Evolutionary conservation across 805 yeast species (phyloP).

Genomic region (Metschnikowia gelsemii): DNA sequence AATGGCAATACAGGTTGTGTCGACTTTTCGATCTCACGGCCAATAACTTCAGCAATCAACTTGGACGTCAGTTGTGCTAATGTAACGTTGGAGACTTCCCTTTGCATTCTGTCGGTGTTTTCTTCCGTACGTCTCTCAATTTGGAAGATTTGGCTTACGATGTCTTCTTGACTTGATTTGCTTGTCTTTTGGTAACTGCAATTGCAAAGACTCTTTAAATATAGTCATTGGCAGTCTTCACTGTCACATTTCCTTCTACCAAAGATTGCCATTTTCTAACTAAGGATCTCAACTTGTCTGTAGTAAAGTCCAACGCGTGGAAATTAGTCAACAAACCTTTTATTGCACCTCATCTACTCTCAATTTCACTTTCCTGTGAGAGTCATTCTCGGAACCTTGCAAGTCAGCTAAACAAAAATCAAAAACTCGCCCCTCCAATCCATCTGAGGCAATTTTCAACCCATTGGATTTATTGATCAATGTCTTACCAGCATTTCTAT

Average conservation of each 20-base stretch:
- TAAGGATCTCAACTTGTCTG: constrained; percentile 95
- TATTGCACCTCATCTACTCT: constrained; percentile 99
- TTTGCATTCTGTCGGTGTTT: constrained; percentile 93
- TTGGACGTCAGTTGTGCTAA: constrained; percentile 95
- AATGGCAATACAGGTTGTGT: constrained; percentile 94
- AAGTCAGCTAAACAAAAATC: constrained; percentile 96
- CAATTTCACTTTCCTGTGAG: constrained; percentile 94
- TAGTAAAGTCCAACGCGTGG: constrained; percentile 98
- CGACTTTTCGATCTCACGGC: constrained; percentile 97
- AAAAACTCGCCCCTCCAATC: constrained; percentile 95
- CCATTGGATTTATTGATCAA: constrained; percentile 98
- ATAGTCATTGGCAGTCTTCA: constrained; percentile 97
- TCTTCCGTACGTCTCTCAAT: constrained; percentile 96
- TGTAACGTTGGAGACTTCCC: constrained; percentile 93
- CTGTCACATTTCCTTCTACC: constrained; percentile 97
- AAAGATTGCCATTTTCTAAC: constrained; percentile 99
- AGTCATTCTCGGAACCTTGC: constrained; percentile 98
- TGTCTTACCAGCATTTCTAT: constrained; percentile 98
- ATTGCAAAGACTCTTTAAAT: constrained; percentile 93
- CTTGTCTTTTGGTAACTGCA: constrained; percentile 98
- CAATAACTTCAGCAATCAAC: constrained; percentile 98
- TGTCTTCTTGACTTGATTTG: constrained; percentile 96
- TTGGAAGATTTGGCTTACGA: constrained; percentile 97
- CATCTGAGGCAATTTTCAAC: constrained; percentile 96
- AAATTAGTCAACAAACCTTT: constrained; percentile 97